A percentile compares a stretch with the other conserved stretches of the same genome.
Evolutionary conservation across 495 filamentous ascomycete genomes (phyloP).

Genomic region (Penicillium tannophilum): DNA sequence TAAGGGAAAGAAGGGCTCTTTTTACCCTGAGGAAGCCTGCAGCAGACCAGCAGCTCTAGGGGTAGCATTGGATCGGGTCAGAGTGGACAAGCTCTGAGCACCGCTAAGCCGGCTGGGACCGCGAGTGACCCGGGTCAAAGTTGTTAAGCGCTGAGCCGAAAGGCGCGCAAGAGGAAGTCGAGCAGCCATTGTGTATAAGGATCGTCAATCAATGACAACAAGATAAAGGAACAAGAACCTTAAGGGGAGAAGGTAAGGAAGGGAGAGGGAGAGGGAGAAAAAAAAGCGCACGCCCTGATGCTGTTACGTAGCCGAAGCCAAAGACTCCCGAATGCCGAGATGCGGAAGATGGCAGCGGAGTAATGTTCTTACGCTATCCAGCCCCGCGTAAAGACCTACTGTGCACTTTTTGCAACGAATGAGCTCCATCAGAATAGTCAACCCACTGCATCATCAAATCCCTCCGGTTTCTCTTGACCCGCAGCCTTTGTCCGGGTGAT

Average conservation of each 20-base stretch:
- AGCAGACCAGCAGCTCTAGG: constrained; percentile 31
- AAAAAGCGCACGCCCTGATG: constrained; percentile 20
- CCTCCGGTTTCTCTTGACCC: constrained; percentile 9
- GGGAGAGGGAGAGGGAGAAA: constrained; percentile 9
- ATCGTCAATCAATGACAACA: not conserved
- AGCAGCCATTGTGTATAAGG: constrained; percentile 40
- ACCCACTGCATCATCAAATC: constrained; percentile 11
- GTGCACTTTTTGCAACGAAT: constrained; percentile 32
- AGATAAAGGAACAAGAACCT: not conserved
- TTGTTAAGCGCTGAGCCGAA: constrained; percentile 36
- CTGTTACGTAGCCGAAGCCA: constrained; percentile 33
- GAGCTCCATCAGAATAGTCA: constrained; percentile 33
- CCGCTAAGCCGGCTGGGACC: constrained; percentile 27
- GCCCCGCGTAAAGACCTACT: constrained; percentile 19
- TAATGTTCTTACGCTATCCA: constrained; percentile 44
- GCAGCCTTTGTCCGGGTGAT: constrained; percentile 11
- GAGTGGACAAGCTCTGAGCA: constrained; percentile 29
- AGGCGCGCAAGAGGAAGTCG: constrained; percentile 44
- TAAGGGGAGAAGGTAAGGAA: constrained; percentile 8
- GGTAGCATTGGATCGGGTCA: constrained; percentile 25
- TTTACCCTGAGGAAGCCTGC: constrained; percentile 35
- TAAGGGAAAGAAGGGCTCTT: not conserved
- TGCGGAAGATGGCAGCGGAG: constrained; percentile 36
- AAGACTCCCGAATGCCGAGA: constrained; percentile 27
- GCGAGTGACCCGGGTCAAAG: constrained; percentile 33